Percentiles rank a stretch among this genome's conserved stretches.
phyloP scores from a whole-genome alignment of 1,284 basidiomycete genomes.

The Leucoagaricus sp. region DNA sequence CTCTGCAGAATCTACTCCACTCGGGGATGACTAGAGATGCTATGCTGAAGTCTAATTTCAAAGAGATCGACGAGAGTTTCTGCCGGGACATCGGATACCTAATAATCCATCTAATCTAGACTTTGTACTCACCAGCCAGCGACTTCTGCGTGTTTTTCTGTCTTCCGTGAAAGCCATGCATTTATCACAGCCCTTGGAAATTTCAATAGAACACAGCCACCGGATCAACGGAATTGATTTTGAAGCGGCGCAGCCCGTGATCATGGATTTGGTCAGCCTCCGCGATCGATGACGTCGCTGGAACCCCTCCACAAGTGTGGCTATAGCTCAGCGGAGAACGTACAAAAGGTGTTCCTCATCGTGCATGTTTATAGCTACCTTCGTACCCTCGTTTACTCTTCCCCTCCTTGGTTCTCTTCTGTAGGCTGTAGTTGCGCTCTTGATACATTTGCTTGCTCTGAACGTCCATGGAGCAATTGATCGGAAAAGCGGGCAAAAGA shows the following conservation, averaged over 20 bases:
- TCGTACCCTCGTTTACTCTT: neutral
- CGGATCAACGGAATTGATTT: neutral
- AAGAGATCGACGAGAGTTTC: too few relatives aligned
- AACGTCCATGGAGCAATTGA: conserved; percentile 32
- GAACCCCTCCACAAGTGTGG: neutral
- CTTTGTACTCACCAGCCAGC: too few relatives aligned
- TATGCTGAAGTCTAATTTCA: too few relatives aligned
- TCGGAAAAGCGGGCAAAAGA: conserved; percentile 52
- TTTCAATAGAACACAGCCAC: too few relatives aligned
- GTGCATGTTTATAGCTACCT: neutral
- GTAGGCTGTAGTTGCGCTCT: neutral
- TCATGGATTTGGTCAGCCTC: neutral
- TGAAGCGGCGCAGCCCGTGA: neutral
- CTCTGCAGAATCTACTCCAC: too few relatives aligned
- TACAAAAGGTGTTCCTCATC: neutral
- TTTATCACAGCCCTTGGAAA: too few relatives aligned
- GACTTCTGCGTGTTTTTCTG: too few relatives aligned
- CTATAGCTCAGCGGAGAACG: neutral
- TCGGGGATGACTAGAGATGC: too few relatives aligned
- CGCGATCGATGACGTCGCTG: neutral
- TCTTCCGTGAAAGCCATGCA: too few relatives aligned
- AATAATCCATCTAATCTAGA: too few relatives aligned
- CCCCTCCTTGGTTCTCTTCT: neutral
- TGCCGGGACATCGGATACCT: too few relatives aligned
- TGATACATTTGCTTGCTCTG: conserved; percentile 21